Percentiles rank a stretch among this genome's conserved stretches.
Evolutionary conservation across 1,139 yeast species (phyloP).

Genomic region (Kluyveromyces sp.): DNA sequence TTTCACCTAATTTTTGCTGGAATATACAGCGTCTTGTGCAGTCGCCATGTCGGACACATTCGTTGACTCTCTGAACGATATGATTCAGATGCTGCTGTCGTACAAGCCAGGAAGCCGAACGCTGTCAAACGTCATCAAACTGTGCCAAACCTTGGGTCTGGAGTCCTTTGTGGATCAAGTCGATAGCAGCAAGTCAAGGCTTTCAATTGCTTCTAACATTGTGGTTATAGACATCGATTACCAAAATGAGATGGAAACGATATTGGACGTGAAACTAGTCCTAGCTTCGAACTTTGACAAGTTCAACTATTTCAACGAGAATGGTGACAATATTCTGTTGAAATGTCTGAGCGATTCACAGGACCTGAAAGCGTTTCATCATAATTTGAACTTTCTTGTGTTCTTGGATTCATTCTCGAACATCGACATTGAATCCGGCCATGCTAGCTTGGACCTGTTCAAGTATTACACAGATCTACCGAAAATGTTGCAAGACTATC

Average conservation of each 20-base stretch:
- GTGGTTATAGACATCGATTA: slow-evolving; percentile 34
- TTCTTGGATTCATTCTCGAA: slow-evolving; percentile 29
- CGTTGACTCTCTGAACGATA: slow-evolving; percentile 23
- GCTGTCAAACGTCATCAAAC: slow-evolving; percentile 30
- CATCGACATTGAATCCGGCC: slow-evolving; percentile 18
- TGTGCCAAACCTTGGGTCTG: slow-evolving; percentile 31
- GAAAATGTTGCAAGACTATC: slow-evolving; percentile 18
- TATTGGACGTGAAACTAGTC: slow-evolving; percentile 32
- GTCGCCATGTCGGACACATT: slow-evolving; percentile 25
- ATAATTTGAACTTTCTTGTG: slow-evolving; percentile 28
- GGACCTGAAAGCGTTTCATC: slow-evolving; percentile 28
- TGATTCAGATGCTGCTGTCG: slow-evolving; percentile 27
- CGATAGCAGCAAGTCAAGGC: slow-evolving; percentile 22
- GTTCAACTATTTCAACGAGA: slow-evolving; percentile 28
- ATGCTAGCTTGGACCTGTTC: slow-evolving; percentile 28
- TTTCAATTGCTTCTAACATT: slow-evolving; percentile 33
- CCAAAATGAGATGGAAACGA: slow-evolving; percentile 21
- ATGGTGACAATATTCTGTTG: slow-evolving; percentile 22
- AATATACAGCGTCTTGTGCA: too few relatives aligned
- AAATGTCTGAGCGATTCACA: slow-evolving; percentile 25
- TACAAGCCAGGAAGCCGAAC: slow-evolving; percentile 32
- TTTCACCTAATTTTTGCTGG: too few relatives aligned
- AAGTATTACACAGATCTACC: slow-evolving; percentile 29
- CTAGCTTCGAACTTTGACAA: slow-evolving; percentile 33
- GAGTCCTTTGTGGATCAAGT: slow-evolving; percentile 33